A percentile compares a stretch with the other conserved stretches of the same genome.
These are phyloP conservation scores for Calcarisporium arbuscula DNA, from an alignment of 2,329 filamentous ascomycete genomes.

Conservation along the genomic window DNA sequence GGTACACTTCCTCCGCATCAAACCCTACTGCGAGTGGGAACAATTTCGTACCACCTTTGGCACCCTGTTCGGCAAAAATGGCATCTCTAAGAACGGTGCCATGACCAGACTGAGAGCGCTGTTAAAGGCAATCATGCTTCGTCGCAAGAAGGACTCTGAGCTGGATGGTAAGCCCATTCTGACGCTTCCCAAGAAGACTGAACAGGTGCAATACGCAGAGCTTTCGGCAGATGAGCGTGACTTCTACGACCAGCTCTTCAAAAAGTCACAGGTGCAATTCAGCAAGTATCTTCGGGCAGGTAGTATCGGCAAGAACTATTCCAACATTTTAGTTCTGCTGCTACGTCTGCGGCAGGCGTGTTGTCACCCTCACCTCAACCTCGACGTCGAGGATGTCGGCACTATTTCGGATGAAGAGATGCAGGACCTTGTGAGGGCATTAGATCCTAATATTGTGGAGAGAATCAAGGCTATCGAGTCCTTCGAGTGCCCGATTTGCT, in stretches of 20 bases:
- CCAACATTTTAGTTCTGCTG: constrained; percentile 72
- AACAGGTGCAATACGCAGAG: constrained; percentile 68
- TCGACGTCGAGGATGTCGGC: constrained; percentile 27
- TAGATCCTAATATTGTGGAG: constrained; percentile 55
- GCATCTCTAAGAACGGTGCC: constrained; percentile 51
- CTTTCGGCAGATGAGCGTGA: constrained; percentile 68
- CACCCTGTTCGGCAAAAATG: constrained; percentile 26
- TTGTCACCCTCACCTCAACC: constrained; percentile 25
- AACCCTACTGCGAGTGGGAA: constrained; percentile 62
- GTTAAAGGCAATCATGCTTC: constrained; percentile 73
- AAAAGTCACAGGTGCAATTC: constrained; percentile 61
- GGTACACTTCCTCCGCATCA: constrained; percentile 69
- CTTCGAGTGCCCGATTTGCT: constrained; percentile 79
- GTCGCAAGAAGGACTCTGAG: constrained; percentile 71
- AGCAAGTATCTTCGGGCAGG: constrained; percentile 68
- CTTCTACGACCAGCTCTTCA: constrained; percentile 71
- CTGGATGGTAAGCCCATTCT: constrained; percentile 79
- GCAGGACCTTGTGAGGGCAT: constrained; percentile 53
- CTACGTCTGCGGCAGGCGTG: constrained; percentile 74
- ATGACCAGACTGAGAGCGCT: constrained; percentile 69
- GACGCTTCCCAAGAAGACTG: constrained; percentile 66
- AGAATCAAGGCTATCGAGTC: constrained; percentile 53
- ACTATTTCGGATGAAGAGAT: constrained; percentile 42
- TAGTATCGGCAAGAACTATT: constrained; percentile 64
- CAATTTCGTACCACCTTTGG: constrained; percentile 51